Conservation (phyloP, 371 early-diverging fungal genomes). For the Entomophthora muscae region DNA sequence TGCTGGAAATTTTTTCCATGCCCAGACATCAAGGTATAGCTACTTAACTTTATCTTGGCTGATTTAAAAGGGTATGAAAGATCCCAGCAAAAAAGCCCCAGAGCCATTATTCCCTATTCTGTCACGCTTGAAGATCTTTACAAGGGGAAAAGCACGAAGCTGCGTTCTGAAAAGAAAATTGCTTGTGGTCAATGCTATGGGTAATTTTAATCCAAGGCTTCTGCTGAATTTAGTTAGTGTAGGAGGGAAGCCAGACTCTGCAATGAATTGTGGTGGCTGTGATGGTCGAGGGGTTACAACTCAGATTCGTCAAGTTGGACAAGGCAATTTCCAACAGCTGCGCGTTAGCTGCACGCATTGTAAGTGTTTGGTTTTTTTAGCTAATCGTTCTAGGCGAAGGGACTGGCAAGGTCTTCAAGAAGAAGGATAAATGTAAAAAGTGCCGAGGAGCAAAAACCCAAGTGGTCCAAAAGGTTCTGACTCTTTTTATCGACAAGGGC, state of each 20-base stretch:
- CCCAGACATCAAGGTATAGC: constrained; percentile 41
- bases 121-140: constrained; percentile 89
- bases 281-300: constrained; percentile 67
- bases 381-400: constrained; percentile 20
- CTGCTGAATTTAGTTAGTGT: background rate
- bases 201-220: constrained; percentile 18
- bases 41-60: constrained; percentile 78
- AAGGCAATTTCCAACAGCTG: constrained; percentile 88
- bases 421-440: constrained; percentile 48
- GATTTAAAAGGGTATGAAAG: constrained; percentile 49
- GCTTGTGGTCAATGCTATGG: constrained; percentile 33
- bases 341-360: constrained; percentile 84
- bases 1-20: constrained; percentile 52
- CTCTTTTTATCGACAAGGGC: constrained; percentile 56
- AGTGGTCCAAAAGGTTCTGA: constrained; percentile 48
- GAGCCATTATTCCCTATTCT: constrained; percentile 41
- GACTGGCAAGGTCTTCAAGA: constrained; percentile 44
- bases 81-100: constrained; percentile 42
- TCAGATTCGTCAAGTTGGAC: constrained; percentile 84
- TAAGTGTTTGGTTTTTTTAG: constrained; percentile 7
- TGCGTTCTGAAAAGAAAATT: constrained; percentile 75
- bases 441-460: constrained; percentile 54
- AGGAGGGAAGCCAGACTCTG: constrained; percentile 56
- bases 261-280: constrained; percentile 53
- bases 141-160: constrained; percentile 77